A percentile compares a stretch with the other conserved stretches of the same genome.
Evolutionary conservation across 2,329 filamentous ascomycete genomes (phyloP).

Genomic region (Coniochaeta prunicola): DNA sequence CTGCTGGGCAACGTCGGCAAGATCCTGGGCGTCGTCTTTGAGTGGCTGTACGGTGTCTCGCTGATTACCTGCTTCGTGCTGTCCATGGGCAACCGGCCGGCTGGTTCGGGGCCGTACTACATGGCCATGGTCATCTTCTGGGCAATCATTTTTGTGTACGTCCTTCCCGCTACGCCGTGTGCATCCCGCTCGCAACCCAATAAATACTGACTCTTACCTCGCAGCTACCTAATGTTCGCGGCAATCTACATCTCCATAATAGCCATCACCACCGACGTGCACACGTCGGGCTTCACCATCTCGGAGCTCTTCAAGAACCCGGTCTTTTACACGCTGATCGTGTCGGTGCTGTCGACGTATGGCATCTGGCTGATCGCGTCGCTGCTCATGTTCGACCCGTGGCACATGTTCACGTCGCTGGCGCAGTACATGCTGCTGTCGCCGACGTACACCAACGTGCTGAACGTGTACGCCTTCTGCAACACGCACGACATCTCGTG

Average conservation of each 20-base stretch:
- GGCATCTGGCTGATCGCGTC: slow-evolving; percentile 88
- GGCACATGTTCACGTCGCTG: slow-evolving; percentile 98
- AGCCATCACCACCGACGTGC: slow-evolving; percentile 68
- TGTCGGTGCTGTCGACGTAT: slow-evolving; percentile 88
- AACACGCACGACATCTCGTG: slow-evolving; percentile 97
- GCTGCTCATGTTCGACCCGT: slow-evolving; percentile 92
- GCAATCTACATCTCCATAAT: slow-evolving; percentile 89
- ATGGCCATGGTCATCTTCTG: slow-evolving; percentile 98
- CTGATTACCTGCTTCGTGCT: slow-evolving; percentile 93
- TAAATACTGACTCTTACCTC: not conserved
- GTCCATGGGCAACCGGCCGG: slow-evolving; percentile 86
- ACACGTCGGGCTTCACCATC: slow-evolving; percentile 57
- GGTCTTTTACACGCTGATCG: slow-evolving; percentile 87
- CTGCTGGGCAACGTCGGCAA: slow-evolving; percentile 72
- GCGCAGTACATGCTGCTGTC: slow-evolving; percentile 91
- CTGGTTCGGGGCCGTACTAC: slow-evolving; percentile 90
- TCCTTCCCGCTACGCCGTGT: slow-evolving; percentile 15
- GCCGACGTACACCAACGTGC: slow-evolving; percentile 94
- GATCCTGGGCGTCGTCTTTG: slow-evolving; percentile 82
- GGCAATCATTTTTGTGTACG: slow-evolving; percentile 87
- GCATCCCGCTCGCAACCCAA: slow-evolving; percentile 17
- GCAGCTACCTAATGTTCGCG: slow-evolving; percentile 83
- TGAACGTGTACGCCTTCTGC: slow-evolving; percentile 98
- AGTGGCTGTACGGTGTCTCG: slow-evolving; percentile 91
- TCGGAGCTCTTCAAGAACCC: slow-evolving; percentile 74